Conservation (phyloP, 2,329 filamentous ascomycete genomes). For the Colletotrichum costaricense region DNA sequence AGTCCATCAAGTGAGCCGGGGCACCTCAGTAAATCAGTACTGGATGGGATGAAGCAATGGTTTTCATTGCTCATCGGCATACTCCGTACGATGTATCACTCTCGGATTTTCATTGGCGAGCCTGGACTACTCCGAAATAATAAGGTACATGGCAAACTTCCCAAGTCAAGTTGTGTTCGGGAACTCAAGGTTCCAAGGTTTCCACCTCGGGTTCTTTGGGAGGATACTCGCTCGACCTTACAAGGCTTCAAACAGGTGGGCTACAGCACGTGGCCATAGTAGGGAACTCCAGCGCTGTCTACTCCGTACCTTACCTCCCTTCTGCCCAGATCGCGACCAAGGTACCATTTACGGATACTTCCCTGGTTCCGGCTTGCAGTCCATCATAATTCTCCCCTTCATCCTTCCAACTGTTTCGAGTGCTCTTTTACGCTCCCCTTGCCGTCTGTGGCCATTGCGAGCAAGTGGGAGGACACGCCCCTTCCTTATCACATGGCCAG, state of each 20-base stretch:
- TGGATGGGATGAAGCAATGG: background rate
- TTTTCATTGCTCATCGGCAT: no score
- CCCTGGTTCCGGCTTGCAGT: background rate
- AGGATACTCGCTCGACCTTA: background rate
- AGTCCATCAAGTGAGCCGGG: background rate
- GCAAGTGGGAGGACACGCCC: background rate
- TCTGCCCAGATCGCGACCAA: background rate
- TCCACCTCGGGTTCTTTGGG: constrained; percentile 1
- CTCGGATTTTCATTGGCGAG: background rate
- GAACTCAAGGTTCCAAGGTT: no score
- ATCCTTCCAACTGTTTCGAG: background rate
- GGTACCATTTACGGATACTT: background rate
- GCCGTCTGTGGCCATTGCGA: background rate
- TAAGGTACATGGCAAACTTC: background rate
- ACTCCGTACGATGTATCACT: background rate
- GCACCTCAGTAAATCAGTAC: background rate
- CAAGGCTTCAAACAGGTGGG: constrained; percentile 10
- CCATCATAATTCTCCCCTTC: background rate
- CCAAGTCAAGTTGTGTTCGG: background rate
- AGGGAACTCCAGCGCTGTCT: background rate
- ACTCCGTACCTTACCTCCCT: background rate
- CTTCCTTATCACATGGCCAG: background rate
- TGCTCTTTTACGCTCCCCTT: background rate
- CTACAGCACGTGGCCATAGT: constrained; percentile 25
- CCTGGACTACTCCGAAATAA: background rate